These are phyloP conservation scores for Coemansia reversa DNA, from an alignment of 192 early-diverging fungal genomes.

Conservation along the genomic window DNA sequence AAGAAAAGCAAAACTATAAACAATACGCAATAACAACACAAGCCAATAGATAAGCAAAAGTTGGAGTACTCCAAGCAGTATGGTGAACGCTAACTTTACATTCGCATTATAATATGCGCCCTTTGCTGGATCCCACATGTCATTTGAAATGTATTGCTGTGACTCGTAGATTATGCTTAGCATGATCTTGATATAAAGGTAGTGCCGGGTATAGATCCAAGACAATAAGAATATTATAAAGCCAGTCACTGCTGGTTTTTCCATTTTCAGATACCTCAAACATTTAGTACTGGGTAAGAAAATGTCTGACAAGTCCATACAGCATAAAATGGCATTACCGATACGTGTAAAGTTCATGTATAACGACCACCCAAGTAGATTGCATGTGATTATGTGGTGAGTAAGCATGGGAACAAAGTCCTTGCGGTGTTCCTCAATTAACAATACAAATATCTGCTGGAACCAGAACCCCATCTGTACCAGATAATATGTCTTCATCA, in stretches of 20 bases:
- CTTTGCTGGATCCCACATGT: constrained; percentile 28
- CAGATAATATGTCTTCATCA: constrained; percentile 73
- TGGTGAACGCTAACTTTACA: constrained; percentile 13
- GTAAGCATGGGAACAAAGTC: constrained; percentile 68
- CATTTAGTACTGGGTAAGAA: constrained; percentile 76
- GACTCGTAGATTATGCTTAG: constrained; percentile 59
- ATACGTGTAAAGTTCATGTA: constrained; percentile 69
- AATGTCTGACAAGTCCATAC: constrained; percentile 80
- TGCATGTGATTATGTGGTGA: constrained; percentile 79
- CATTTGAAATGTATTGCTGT: not conserved
- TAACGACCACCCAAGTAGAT: constrained; percentile 65
- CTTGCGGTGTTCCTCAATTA: constrained; percentile 72
- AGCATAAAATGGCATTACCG: constrained; percentile 73
- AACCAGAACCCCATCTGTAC: constrained; percentile 77
- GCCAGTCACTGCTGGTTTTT: constrained; percentile 55
- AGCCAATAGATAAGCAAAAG: constrained; percentile 69
- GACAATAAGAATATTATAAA: constrained; percentile 70
- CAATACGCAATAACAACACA: constrained; percentile 61
- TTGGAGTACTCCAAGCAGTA: constrained; percentile 55
- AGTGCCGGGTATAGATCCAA: constrained; percentile 77
- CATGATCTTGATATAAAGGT: constrained; percentile 66
- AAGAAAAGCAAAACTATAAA: constrained; percentile 58
- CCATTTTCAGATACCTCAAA: constrained; percentile 67
- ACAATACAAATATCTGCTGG: constrained; percentile 73
- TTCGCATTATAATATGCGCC: constrained; percentile 25